These are phyloP conservation scores for Pseudozyma hubeiensis DNA, from an alignment of 1,284 basidiomycete genomes.

Conservation along the genomic window DNA sequence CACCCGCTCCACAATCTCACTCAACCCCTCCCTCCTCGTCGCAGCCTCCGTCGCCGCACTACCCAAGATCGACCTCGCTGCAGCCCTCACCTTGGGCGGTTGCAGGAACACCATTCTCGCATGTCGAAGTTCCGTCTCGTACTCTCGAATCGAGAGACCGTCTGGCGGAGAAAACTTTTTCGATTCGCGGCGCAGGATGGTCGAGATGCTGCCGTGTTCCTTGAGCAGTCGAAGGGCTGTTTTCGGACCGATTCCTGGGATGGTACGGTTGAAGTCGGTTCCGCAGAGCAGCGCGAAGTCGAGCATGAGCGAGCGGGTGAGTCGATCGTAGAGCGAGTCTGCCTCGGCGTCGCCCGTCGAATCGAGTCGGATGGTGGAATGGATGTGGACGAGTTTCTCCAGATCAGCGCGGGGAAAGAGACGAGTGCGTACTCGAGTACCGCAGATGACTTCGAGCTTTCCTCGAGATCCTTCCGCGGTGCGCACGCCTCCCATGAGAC, in stretches of 20 bases:
- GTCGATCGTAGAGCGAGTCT: conserved; percentile 22
- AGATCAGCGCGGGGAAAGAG: conserved; percentile 48
- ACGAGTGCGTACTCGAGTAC: conserved; percentile 30
- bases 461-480: conserved; percentile 20
- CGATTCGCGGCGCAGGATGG: conserved; percentile 34
- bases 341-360: neutral
- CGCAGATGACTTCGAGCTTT: conserved; percentile 57
- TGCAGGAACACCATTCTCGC: conserved; percentile 58
- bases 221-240: conserved; percentile 52
- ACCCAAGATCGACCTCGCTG: conserved; percentile 31
- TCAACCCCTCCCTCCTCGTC: neutral
- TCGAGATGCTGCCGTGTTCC: conserved; percentile 50
- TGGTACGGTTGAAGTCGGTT: conserved; percentile 67
- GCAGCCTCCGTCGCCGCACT: conserved; percentile 14
- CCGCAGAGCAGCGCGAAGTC: conserved; percentile 67
- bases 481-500: conserved; percentile 49
- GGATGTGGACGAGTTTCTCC: conserved; percentile 6
- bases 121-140: conserved; percentile 53
- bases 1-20: conserved; percentile 8
- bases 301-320: conserved; percentile 45
- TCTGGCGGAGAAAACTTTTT: conserved; percentile 54
- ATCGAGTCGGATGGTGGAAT: conserved; percentile 1
- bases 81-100: conserved; percentile 50
- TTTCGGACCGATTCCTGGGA: conserved; percentile 59
- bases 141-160: conserved; percentile 50